Evolutionary conservation across 1,284 basidiomycete genomes (phyloP), one percentile per base, ranked within the genome.

Genomic region (Cryptococcus maquisensis): DNA sequence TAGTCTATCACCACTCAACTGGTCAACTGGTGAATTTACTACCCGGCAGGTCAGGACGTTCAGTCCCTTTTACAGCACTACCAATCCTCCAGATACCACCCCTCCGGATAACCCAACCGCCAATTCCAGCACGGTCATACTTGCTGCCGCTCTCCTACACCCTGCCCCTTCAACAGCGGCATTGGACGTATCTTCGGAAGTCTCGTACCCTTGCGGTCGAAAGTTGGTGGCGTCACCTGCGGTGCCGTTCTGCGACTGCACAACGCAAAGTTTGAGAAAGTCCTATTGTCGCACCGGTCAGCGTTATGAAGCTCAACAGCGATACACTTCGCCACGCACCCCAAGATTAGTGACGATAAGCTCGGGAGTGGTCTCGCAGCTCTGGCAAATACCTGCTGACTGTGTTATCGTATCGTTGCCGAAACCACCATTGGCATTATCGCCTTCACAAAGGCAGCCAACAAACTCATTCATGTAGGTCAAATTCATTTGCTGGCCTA

Each of bases 391-490:
- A 21, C 65, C 57, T 1, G 56, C 61, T 3, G 61, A 54, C n/a
- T 51, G 20, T 18, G 23, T 37, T 37, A 67, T 60, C 10, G 64
- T 60, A 2, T 55, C 55, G 46, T 64, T 64, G 8, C 66, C 68
- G 9, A 62, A 47, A 2, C 39, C 18, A 28, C 50, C 55, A 16
- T 48, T 52, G n/a, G 44, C 44, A 41, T 61, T 57, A 10, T 43
- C 42, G 16, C 69, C 70, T 1, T 16, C 23, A 47, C 72, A 74
- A 4, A 71, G 55, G 40, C 72, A 74, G 6, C 37, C 52, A 9
- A 72, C 49, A 52, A 71, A 72, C 13, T 59, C 47, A 50, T 72
- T 70, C 37, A 65, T 62, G 47, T 62, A 65, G 24, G 59, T 59
- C 42, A 56, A 48, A 26, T 70, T 65, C 2, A 48, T 37, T 20